Base-by-base conservation (phyloP, 495 filamentous ascomycete genomes). In the Penicillium riverlandense region DNA sequence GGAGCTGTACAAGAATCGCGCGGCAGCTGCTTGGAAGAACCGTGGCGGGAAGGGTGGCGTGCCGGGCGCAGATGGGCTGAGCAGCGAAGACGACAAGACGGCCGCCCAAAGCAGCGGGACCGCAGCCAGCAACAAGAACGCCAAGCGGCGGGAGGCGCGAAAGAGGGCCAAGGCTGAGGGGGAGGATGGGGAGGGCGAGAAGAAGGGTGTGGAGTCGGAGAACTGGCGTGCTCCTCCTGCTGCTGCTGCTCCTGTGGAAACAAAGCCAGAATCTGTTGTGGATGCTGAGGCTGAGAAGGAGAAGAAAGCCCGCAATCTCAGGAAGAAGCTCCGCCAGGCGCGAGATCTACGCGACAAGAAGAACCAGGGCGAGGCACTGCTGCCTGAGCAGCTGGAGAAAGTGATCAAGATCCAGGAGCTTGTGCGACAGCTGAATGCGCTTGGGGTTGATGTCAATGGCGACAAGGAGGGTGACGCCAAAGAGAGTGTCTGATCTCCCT, bases 301-400 rank as follows among this genome's bases (percentile, higher is more conserved):
- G 62, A 97, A 95, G 74, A 88, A 94, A 57, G 92, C 83, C 3
- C 83, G 89, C 45, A 91, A 86, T 43, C 68, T 99, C n/a, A 86
- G 84, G 67, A 99, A 99, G 71, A 99, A 97, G 61, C 75, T 99
- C 32, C 80, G 86, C 45, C 94, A 97, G 61, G 92, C 92, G 2
- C 84, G 84, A 49, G 92, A 97, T 1, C 69, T 99, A 35, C 84
- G 85, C 55, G 84, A 82, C 54, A 96, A 95, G 73, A 95, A 96
- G 66, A 86, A 95, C 15, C 78, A 80, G 32, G 94, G 92, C 16
- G 83, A 85, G 49, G 69, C 74, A 0, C 63, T 99, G 48, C 70
- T 95, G 11, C 94, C 94, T 0, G 94, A 99, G 65, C 94, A 99
- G 69, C 83, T 97, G 41, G 90, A 89, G 47, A 99, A 99, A 70